Evolutionary conservation across 2,329 filamentous ascomycete species (phyloP), one percentile per base, ranked within the genome.

Genomic region (Phialemoniopsis sp.): DNA sequence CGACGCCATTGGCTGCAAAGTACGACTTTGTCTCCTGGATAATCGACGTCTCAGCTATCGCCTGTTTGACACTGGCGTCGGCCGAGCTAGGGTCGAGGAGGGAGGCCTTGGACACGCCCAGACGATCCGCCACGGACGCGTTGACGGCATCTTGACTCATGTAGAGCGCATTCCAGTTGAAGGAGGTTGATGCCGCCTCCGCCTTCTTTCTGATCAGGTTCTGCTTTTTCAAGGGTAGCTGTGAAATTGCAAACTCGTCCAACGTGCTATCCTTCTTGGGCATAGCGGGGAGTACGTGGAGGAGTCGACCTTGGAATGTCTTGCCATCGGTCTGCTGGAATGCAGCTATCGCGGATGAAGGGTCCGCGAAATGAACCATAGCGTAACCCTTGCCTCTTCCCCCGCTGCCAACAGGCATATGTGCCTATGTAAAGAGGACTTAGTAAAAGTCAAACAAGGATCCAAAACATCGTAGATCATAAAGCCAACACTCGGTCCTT

Each of bases 131-230:
- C 45, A 95, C 80, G 6, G 90, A 94, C 36, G 87, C 82, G 64
- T 96, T 90, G 38, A 98, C 89, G 37, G 93, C 88, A 68, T 98
- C 90, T 66, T 89, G 86, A 63, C 86, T 96, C 87, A 98, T 94
- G 63, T 93, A 98, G n/a, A 98, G 72, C n/a, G 90, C 91, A 68
- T 98, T 98, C 93, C 93, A 98, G 59, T 91, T 95, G 67, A 97
- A 97, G 2, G 78, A 81, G 36, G 77, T 80, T 21, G 82, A 84
- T 8, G 86, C 76, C 16, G 90, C 87, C 53, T 91, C 85, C 36
- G 83, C 76, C 64, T 87, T 94, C 54, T 86, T 87, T 58, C 86
- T 88, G 50, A 97, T 86, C 54, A 94, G 78, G 52, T 89, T 89
- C 62, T 97, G 93, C 62, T 94, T 93, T 67, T 96, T 97, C 48